Percentiles rank a stretch among this genome's conserved stretches.
These are phyloP conservation scores for Somion occarium DNA, from an alignment of 1,284 basidiomycete genomes.

Conservation along the genomic window DNA sequence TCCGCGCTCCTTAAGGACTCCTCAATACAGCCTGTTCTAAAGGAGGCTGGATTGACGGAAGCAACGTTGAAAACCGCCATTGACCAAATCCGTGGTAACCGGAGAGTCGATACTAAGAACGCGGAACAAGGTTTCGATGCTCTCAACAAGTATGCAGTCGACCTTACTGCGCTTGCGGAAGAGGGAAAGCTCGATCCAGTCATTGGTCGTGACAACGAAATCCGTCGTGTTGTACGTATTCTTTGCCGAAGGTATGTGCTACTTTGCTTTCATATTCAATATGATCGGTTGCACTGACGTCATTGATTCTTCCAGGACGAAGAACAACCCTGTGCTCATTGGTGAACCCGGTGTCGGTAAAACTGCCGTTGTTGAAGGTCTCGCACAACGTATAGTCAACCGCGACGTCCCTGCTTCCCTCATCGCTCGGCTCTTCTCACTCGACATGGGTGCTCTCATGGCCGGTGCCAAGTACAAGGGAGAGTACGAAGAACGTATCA, in stretches of 20 bases:
- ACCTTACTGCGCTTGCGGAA: constrained; percentile 83
- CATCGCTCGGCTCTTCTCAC: constrained; percentile 77
- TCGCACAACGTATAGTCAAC: constrained; percentile 94
- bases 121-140: constrained; percentile 90
- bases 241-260: constrained; percentile 60
- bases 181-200: constrained; percentile 94
- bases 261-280: not conserved
- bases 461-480: constrained; percentile 96
- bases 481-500: constrained; percentile 97
- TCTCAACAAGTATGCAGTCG: constrained; percentile 77
- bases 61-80: constrained; percentile 76
- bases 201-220: constrained; percentile 88
- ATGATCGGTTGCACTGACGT: not conserved
- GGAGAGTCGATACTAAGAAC: constrained; percentile 75
- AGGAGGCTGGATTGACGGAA: constrained; percentile 72
- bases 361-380: constrained; percentile 91
- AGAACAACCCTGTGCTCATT: constrained; percentile 91
- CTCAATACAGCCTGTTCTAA: constrained; percentile 61
- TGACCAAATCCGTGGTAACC: constrained; percentile 76
- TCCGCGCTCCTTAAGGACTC: constrained; percentile 75
- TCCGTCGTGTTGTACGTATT: constrained; percentile 75
- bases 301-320: constrained; percentile 50
- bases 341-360: constrained; percentile 95
- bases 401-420: constrained; percentile 91
- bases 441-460: constrained; percentile 95